These are phyloP conservation scores for Cucumis sativus DNA, from an alignment of 306 rosid species.

Conservation along the genomic window DNA sequence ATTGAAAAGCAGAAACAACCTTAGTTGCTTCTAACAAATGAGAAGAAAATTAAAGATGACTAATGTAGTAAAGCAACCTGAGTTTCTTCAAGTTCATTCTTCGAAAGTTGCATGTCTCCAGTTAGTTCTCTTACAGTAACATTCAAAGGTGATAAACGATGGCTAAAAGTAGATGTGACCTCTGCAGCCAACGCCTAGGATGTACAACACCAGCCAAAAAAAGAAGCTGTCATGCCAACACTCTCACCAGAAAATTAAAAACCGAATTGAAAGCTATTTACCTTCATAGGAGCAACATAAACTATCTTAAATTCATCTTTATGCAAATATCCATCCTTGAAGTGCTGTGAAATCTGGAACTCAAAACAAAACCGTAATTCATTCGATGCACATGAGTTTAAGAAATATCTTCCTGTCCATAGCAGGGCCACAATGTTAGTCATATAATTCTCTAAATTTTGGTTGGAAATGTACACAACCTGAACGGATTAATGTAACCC, in stretches of 20 bases:
- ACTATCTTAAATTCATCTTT: slow-evolving; percentile 88
- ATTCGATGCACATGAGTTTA: slow-evolving; percentile 6
- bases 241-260: slow-evolving; percentile 2
- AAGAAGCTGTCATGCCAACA: slow-evolving; percentile 1
- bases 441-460: neutral
- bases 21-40: slow-evolving; percentile 9
- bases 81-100: slow-evolving; percentile 87
- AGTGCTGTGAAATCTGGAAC: slow-evolving; percentile 89
- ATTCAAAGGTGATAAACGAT: slow-evolving; percentile 88
- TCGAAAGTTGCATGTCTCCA: slow-evolving; percentile 97
- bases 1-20: neutral
- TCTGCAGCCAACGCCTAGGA: slow-evolving; percentile 94
- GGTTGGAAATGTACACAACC: neutral
- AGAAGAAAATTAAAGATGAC: slow-evolving; percentile 10
- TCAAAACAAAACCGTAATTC: slow-evolving; percentile 2
- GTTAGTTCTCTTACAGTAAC: slow-evolving; percentile 87
- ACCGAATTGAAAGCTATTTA: slow-evolving; percentile 9
- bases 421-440: neutral
- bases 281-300: slow-evolving; percentile 99
- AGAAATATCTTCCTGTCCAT: neutral
- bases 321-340: slow-evolving; percentile 89
- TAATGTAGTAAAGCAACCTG: slow-evolving; percentile 44
- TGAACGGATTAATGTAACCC: neutral
- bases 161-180: slow-evolving; percentile 87
- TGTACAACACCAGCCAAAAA: slow-evolving; percentile 9